These are phyloP conservation scores for Crithidia bombi DNA, from an alignment of 208 protist genomes.

Conservation along the genomic window DNA sequence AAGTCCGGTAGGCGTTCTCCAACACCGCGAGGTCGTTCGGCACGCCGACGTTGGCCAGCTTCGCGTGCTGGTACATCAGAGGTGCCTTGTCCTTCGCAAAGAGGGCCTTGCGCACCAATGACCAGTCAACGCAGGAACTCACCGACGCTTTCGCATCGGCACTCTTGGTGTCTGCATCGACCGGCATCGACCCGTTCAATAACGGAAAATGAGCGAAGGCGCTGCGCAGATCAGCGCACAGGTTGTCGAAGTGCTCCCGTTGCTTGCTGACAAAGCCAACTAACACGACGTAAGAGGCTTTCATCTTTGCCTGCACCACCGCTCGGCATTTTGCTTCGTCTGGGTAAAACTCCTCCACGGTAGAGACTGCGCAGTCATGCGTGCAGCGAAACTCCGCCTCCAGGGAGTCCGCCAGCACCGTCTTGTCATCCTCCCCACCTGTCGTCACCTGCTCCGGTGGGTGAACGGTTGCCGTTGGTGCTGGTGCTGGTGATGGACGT, in stretches of 20 bases:
- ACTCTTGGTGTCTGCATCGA: slow-evolving; percentile 9
- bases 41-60: slow-evolving; percentile 17
- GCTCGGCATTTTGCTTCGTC: slow-evolving; percentile 17
- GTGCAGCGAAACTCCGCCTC: slow-evolving; percentile 33
- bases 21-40: slow-evolving; percentile 12
- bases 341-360: slow-evolving; percentile 38
- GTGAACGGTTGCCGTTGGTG: neutral
- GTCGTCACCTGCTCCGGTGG: neutral
- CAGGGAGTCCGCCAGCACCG: slow-evolving; percentile 3
- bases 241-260: slow-evolving; percentile 34
- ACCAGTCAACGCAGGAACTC: slow-evolving; percentile 23
- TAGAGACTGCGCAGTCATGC: slow-evolving; percentile 29
- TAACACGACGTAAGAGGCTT: slow-evolving; percentile 43
- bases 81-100: slow-evolving; percentile 19
- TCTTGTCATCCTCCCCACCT: neutral
- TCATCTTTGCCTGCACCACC: slow-evolving; percentile 41
- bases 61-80: slow-evolving; percentile 22
- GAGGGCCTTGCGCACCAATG: slow-evolving; percentile 21
- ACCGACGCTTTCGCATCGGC: slow-evolving; percentile 24
- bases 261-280: slow-evolving; percentile 56
- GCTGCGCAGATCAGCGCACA: slow-evolving; percentile 17
- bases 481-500: neutral
- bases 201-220: slow-evolving; percentile 37
- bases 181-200: slow-evolving; percentile 30
- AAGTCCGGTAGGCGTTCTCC: slow-evolving; percentile 57